These are phyloP conservation scores for Gymnopus androsaceus DNA, from an alignment of 1,284 basidiomycete species.

Conservation along the genomic window DNA sequence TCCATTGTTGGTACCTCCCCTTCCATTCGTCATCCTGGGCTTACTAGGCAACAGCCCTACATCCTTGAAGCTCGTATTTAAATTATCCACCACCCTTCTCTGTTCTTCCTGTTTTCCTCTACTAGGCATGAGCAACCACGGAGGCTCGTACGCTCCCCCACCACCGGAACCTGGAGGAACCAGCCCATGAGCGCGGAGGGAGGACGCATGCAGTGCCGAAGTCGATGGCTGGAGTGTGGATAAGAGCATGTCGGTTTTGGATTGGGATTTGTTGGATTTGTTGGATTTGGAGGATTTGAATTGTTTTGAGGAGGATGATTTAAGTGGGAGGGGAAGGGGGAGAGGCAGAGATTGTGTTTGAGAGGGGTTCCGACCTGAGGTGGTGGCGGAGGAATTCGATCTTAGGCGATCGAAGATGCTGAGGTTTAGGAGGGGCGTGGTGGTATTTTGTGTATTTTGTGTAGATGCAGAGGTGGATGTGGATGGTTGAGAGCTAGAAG, in stretches of 20 bases:
- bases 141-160: conserved; percentile 49
- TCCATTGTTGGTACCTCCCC: conserved; percentile 2
- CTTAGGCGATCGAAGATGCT: too few species aligned
- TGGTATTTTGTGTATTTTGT: too few species aligned
- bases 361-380: too few species aligned
- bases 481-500: too few species aligned
- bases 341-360: conserved; percentile 6
- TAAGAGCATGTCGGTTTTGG: too few species aligned
- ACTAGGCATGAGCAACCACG: conserved; percentile 68
- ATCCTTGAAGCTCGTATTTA: conserved; percentile 75
- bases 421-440: too few species aligned
- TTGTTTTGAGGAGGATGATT: conserved; percentile 1
- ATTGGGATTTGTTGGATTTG: too few species aligned
- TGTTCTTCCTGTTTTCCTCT: conserved; percentile 66
- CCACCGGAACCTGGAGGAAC: too few species aligned
- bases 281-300: too few species aligned
- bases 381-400: too few species aligned
- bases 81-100: conserved; percentile 63
- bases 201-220: too few species aligned
- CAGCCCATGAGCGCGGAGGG: conserved; percentile 24
- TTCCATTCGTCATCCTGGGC: conserved; percentile 29
- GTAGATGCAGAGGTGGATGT: conserved; percentile 10
- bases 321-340: background rate
- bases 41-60: conserved; percentile 71
- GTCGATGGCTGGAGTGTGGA: too few species aligned